Evolutionary conservation across 2,329 filamentous ascomycete genomes (phyloP).

Genomic region (Chalaropsis thielavioides): DNA sequence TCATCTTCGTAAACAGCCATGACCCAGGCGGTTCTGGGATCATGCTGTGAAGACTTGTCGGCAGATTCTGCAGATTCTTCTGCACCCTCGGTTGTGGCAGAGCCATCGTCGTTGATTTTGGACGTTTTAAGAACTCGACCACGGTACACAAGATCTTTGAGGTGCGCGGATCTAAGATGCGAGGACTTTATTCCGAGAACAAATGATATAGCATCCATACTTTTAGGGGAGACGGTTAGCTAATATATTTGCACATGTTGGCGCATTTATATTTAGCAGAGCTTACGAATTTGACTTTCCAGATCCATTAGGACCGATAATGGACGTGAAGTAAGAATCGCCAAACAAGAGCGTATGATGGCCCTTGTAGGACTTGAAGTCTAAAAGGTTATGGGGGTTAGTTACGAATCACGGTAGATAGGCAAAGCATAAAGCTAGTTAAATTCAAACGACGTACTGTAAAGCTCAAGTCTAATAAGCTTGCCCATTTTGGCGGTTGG

Average conservation of each 20-base stretch:
- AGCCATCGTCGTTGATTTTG: constrained; percentile 82
- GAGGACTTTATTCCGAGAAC: constrained; percentile 97
- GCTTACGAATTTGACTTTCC: constrained; percentile 93
- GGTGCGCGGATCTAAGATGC: constrained; percentile 84
- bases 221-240: constrained; percentile 25
- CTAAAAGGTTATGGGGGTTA: constrained; percentile 29
- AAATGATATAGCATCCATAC: constrained; percentile 99
- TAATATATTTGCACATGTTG: background rate
- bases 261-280: background rate
- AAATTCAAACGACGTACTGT: constrained; percentile 45
- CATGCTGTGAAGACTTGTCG: constrained; percentile 54
- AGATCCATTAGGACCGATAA: constrained; percentile 98
- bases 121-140: constrained; percentile 84
- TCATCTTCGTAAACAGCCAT: constrained; percentile 99
- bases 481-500: constrained; percentile 63
- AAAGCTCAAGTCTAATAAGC: constrained; percentile 84
- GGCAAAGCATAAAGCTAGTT: background rate
- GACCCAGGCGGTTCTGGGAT: constrained; percentile 93
- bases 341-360: constrained; percentile 89
- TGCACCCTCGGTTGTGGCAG: constrained; percentile 48
- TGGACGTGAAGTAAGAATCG: constrained; percentile 97
- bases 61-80: constrained; percentile 45
- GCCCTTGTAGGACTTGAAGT: constrained; percentile 99
- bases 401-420: background rate
- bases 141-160: constrained; percentile 90